phyloP scores from a whole-genome alignment of 768 basidiomycete species.

The Tulasnella calospora region DNA sequence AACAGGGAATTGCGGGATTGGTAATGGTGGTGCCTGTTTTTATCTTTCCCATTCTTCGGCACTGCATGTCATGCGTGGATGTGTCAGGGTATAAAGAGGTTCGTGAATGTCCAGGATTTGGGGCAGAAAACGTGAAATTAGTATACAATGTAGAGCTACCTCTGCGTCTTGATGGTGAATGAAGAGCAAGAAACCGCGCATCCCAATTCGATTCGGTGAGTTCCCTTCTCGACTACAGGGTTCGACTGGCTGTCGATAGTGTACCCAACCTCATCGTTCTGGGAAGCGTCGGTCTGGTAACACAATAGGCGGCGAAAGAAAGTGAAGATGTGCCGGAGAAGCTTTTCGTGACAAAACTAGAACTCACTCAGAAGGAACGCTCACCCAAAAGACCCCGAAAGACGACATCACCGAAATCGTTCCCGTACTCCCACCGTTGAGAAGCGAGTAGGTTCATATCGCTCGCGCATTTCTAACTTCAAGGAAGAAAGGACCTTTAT shows the following conservation, averaged over 20 bases:
- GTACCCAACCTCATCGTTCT: not conserved
- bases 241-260: not conserved
- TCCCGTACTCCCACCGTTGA: not conserved
- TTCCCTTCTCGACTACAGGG: not conserved
- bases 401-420: not conserved
- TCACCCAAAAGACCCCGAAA: not conserved
- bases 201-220: not conserved
- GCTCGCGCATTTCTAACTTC: not conserved
- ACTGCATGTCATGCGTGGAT: not conserved
- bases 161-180: not conserved
- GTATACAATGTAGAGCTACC: not conserved
- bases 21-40: not conserved
- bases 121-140: not conserved
- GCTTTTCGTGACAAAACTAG: not conserved
- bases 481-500: not conserved
- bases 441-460: not conserved
- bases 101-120: not conserved
- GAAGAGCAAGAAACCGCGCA: not conserved
- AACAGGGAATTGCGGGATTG: not conserved
- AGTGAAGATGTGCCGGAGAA: not conserved
- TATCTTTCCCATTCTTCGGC: not conserved
- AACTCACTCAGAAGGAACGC: not conserved
- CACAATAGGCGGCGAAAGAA: not conserved
- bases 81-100: not conserved
- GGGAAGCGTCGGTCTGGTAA: not conserved